A percentile compares a stretch with the other conserved stretches of the same genome.
These are phyloP conservation scores for Hippophae tibetana DNA, from an alignment of 306 rosid genomes.

Conservation along the genomic window DNA sequence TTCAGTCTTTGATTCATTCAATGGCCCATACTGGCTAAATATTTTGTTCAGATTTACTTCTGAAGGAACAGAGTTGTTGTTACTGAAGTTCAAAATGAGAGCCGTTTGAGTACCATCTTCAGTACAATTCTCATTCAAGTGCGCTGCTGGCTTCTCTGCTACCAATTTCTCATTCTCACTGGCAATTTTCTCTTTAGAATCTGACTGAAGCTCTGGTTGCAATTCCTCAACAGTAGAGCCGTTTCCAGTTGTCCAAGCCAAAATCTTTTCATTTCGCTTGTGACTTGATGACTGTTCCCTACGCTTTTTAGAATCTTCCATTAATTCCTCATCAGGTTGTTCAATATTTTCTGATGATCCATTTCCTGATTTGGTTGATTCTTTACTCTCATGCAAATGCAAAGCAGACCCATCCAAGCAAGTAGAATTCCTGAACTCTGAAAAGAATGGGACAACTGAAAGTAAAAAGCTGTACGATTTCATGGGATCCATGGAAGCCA, in stretches of 20 bases:
- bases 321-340: slow-evolving; percentile 24
- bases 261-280: slow-evolving; percentile 23
- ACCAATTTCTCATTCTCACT: slow-evolving; percentile 20
- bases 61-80: slow-evolving; percentile 51
- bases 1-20: slow-evolving; percentile 58
- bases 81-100: slow-evolving; percentile 55
- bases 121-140: slow-evolving; percentile 22
- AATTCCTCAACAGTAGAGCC: slow-evolving; percentile 9
- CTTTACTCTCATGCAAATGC: slow-evolving; percentile 27
- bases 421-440: slow-evolving; percentile 33
- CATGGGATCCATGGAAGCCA: slow-evolving; percentile 39
- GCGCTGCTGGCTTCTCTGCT: slow-evolving; percentile 14
- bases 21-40: slow-evolving; percentile 45
- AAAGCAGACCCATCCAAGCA: slow-evolving; percentile 19
- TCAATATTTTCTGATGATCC: slow-evolving; percentile 15
- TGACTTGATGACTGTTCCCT: slow-evolving; percentile 28
- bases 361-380: slow-evolving; percentile 17
- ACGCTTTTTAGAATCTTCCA: slow-evolving; percentile 39
- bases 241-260: slow-evolving; percentile 13
- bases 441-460: slow-evolving; percentile 29
- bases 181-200: slow-evolving; percentile 10
- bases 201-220: slow-evolving; percentile 16
- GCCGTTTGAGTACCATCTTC: slow-evolving; percentile 44
- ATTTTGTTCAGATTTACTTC: slow-evolving; percentile 44
- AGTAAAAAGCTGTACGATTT: slow-evolving; percentile 16